phyloP scores from a whole-genome alignment of 805 yeast genomes.

The Suhomyces sp. region DNA sequence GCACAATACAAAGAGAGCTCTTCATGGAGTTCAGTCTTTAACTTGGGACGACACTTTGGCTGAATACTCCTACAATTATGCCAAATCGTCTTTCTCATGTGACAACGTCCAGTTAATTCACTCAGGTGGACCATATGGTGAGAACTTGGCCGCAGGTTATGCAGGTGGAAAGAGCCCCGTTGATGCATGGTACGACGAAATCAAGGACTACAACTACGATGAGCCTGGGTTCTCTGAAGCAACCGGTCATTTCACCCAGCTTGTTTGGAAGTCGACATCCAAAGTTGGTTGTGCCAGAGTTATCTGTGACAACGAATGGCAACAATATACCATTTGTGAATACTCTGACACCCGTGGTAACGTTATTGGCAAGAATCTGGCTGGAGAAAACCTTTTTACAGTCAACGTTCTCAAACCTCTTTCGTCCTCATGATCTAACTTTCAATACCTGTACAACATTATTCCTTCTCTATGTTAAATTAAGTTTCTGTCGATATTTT shows the following conservation, averaged over 20 bases:
- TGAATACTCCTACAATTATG: slow-evolving; percentile 40
- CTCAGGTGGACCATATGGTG: slow-evolving; percentile 69
- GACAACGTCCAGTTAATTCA: slow-evolving; percentile 59
- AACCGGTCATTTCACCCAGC: slow-evolving; percentile 79
- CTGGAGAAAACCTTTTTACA: slow-evolving; percentile 36
- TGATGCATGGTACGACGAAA: slow-evolving; percentile 75
- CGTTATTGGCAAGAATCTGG: slow-evolving; percentile 33
- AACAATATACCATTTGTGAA: slow-evolving; percentile 68
- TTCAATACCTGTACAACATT: not conserved
- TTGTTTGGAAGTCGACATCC: slow-evolving; percentile 63
- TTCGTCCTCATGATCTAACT: not conserved
- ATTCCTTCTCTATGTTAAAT: not conserved
- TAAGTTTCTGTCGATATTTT: not conserved
- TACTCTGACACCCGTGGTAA: slow-evolving; percentile 57
- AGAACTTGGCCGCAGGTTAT: slow-evolving; percentile 71
- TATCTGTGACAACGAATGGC: slow-evolving; percentile 46
- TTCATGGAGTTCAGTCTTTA: slow-evolving; percentile 27
- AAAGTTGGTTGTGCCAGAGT: slow-evolving; percentile 66
- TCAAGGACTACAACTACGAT: slow-evolving; percentile 48
- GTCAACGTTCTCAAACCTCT: slow-evolving; percentile 41
- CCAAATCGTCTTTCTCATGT: slow-evolving; percentile 51
- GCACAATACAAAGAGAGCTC: slow-evolving; percentile 37
- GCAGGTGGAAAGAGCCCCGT: slow-evolving; percentile 55
- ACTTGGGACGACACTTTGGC: slow-evolving; percentile 34
- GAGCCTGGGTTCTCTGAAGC: slow-evolving; percentile 49